These are phyloP conservation scores for Globisporangium nunn DNA, from an alignment of 352 stramenopile genomes.

Conservation along the genomic window DNA sequence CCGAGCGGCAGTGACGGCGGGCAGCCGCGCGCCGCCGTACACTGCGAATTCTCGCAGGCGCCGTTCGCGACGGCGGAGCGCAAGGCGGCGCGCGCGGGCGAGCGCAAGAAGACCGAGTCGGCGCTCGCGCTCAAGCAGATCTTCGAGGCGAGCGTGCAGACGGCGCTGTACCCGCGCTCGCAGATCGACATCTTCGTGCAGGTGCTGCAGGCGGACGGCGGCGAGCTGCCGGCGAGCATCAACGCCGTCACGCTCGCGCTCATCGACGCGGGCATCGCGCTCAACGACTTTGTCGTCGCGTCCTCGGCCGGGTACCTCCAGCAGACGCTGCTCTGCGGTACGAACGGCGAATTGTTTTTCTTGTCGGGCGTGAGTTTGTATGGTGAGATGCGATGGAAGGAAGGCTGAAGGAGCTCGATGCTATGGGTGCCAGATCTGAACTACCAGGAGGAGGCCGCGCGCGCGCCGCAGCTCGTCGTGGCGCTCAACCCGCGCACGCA, in stretches of 20 bases:
- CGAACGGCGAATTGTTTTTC: conserved; percentile 6
- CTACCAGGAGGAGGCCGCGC: conserved; percentile 84
- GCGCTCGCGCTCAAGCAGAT: conserved; percentile 89
- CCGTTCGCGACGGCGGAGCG: conserved; percentile 84
- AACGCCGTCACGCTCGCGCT: conserved; percentile 89
- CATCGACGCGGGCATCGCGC: conserved; percentile 88
- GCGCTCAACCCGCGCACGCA: conserved; percentile 84
- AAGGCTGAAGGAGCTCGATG: background rate
- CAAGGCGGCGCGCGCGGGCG: conserved; percentile 66
- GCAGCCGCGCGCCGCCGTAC: conserved; percentile 60
- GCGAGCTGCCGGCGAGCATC: conserved; percentile 81
- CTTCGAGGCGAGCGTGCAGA: conserved; percentile 88
- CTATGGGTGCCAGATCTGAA: conserved; percentile 71
- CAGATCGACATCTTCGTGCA: conserved; percentile 93
- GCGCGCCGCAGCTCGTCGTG: conserved; percentile 81
- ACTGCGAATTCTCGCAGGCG: conserved; percentile 87
- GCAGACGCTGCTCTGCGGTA: conserved; percentile 80
- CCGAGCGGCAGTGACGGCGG: conserved; percentile 49
- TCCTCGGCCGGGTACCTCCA: conserved; percentile 88
- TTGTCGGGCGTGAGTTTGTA: background rate
- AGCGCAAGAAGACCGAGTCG: conserved; percentile 85
- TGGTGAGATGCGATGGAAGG: background rate
- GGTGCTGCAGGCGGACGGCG: conserved; percentile 87
- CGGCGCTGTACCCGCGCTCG: conserved; percentile 85
- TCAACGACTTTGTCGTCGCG: conserved; percentile 89